Evolutionary conservation across 2,329 filamentous ascomycete species (phyloP).

Genomic region (Penicillium sp.): DNA sequence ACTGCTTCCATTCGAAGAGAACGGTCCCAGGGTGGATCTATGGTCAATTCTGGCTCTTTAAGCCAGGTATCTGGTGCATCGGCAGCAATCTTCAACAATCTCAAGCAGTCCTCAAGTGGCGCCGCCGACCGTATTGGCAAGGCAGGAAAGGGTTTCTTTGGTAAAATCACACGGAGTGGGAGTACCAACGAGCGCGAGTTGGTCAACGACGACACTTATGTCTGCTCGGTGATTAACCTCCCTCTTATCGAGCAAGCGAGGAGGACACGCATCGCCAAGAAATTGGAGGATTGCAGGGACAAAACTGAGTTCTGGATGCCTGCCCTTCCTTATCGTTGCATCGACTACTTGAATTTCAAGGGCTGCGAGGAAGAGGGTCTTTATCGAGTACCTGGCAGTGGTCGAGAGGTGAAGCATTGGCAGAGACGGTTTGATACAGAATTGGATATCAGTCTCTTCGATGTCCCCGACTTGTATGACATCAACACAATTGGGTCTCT

Average conservation of each 20-base stretch:
- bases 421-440: slow-evolving; percentile 87
- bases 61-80: slow-evolving; percentile 51
- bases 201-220: slow-evolving; percentile 76
- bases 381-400: slow-evolving; percentile 86
- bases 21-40: slow-evolving; percentile 29
- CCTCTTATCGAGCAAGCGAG: slow-evolving; percentile 84
- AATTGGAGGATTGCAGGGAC: slow-evolving; percentile 77
- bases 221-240: slow-evolving; percentile 76
- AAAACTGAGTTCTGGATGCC: slow-evolving; percentile 99
- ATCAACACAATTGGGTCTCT: slow-evolving; percentile 95
- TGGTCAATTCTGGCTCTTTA: slow-evolving; percentile 44
- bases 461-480: slow-evolving; percentile 81
- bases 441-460: slow-evolving; percentile 82
- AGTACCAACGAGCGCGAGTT: slow-evolving; percentile 63
- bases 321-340: slow-evolving; percentile 87
- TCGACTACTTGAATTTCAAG: slow-evolving; percentile 93
- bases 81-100: slow-evolving; percentile 62
- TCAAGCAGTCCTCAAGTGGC: slow-evolving; percentile 66
- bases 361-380: slow-evolving; percentile 89
- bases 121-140: slow-evolving; percentile 66
- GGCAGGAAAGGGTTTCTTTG: slow-evolving; percentile 75
- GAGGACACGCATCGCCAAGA: slow-evolving; percentile 84
- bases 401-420: slow-evolving; percentile 87
- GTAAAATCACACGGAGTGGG: slow-evolving; percentile 64
- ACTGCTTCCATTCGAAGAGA: slow-evolving; percentile 32